Evolutionary conservation across 2,329 filamentous ascomycete genomes (phyloP).

Genomic region (Rhinocladiella mackenziei): DNA sequence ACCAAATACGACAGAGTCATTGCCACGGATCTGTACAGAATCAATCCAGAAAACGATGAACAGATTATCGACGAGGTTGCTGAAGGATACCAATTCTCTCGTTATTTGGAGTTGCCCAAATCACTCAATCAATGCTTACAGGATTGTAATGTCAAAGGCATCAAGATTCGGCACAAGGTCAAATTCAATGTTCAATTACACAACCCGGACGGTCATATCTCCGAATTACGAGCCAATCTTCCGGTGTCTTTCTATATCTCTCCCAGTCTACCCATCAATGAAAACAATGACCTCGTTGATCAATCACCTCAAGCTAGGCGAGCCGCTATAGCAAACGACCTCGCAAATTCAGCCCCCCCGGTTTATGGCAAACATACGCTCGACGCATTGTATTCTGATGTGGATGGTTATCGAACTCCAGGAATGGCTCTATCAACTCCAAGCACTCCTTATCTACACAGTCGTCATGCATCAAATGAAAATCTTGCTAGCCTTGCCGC

Average conservation of each 20-base stretch:
- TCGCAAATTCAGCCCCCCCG: slow-evolving; percentile 72
- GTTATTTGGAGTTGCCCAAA: slow-evolving; percentile 67
- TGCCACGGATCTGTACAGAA: slow-evolving; percentile 62
- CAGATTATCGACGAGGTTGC: slow-evolving; percentile 53
- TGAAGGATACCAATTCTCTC: slow-evolving; percentile 59
- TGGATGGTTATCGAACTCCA: slow-evolving; percentile 83
- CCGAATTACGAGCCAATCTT: slow-evolving; percentile 76
- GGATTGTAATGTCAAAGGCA: slow-evolving; percentile 80
- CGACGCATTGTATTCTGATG: slow-evolving; percentile 83
- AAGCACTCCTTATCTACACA: slow-evolving; percentile 70
- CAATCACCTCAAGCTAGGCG: slow-evolving; percentile 52
- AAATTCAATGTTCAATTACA: slow-evolving; percentile 86
- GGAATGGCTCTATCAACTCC: slow-evolving; percentile 61
- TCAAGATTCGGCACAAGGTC: slow-evolving; percentile 89
- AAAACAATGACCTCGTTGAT: slow-evolving; percentile 73
- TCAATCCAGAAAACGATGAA: slow-evolving; percentile 61
- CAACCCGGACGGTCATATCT: slow-evolving; percentile 92
- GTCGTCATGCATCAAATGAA: slow-evolving; percentile 72
- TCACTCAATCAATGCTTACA: slow-evolving; percentile 80
- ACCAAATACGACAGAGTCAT: slow-evolving; percentile 61
- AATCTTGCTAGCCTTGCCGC: slow-evolving; percentile 64
- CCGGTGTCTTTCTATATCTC: slow-evolving; percentile 94
- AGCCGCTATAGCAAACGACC: slow-evolving; percentile 51
- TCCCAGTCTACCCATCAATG: slow-evolving; percentile 82
- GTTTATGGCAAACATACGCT: slow-evolving; percentile 86